Conservation (phyloP, 768 basidiomycete genomes). For the Ramaria sp. region DNA sequence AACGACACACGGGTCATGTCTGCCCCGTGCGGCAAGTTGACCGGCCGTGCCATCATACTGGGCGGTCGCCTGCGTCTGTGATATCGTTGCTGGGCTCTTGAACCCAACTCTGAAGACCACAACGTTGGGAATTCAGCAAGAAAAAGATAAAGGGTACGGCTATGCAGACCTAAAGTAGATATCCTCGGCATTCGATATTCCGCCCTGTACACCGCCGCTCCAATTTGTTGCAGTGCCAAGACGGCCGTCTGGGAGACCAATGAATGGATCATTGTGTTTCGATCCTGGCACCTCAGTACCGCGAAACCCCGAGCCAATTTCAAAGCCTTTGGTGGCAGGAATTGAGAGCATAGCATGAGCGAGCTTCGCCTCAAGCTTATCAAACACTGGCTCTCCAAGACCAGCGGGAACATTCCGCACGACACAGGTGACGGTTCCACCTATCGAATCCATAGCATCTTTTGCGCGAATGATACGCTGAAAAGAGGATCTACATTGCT, state of each 20-base stretch:
- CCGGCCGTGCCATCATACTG: conserved; percentile 91
- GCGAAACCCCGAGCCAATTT: conserved; percentile 93
- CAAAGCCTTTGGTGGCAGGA: conserved; percentile 96
- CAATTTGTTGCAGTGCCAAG: conserved; percentile 86
- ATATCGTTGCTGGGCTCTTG: conserved; percentile 98
- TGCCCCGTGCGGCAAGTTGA: conserved; percentile 78
- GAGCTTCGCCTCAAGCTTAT: conserved; percentile 94
- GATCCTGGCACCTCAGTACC: conserved; percentile 91
- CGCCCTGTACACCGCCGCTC: conserved; percentile 96
- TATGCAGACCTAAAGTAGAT: conserved; percentile 83
- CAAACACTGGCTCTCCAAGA: conserved; percentile 94
- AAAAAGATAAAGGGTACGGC: neutral
- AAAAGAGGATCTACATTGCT: neutral
- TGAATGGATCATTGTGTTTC: conserved; percentile 87
- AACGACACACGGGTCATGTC: conserved; percentile 97
- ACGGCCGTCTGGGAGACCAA: conserved; percentile 48
- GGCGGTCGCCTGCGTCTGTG: conserved; percentile 80
- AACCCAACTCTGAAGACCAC: conserved; percentile 63
- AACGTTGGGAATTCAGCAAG: neutral
- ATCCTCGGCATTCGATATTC: conserved; percentile 94
- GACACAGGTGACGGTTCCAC: conserved; percentile 96
- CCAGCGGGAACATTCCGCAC: conserved; percentile 85
- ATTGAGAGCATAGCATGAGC: conserved; percentile 99
- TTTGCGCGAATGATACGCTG: conserved; percentile 94
- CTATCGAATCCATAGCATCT: conserved; percentile 84